A percentile compares a stretch with the other conserved stretches of the same genome.
Evolutionary conservation across 345 rosid genomes (phyloP).

Genomic region (Pugionium cornutum): DNA sequence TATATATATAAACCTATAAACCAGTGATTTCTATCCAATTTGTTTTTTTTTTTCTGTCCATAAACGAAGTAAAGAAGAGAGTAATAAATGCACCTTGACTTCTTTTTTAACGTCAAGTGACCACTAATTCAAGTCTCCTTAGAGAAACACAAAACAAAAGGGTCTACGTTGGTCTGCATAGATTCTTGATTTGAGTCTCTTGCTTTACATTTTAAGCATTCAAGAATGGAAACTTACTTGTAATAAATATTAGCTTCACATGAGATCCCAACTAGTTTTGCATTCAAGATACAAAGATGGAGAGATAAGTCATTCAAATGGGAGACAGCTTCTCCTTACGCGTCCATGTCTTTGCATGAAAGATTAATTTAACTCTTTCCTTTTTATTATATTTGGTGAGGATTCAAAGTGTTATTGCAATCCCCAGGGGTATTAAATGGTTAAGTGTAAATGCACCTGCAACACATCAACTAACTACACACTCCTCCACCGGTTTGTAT

Average conservation of each 20-base stretch:
- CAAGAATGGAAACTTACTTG: conserved; percentile 18
- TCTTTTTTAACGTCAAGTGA: conserved; percentile 27
- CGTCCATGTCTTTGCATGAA: conserved; percentile 37
- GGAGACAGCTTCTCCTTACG: conserved; percentile 33
- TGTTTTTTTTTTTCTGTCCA: conserved; percentile 13
- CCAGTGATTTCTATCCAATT: conserved; percentile 24
- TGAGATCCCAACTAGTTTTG: conserved; percentile 12
- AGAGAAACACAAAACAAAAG: conserved; percentile 26
- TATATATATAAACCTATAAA: background rate
- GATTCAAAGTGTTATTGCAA: conserved; percentile 34
- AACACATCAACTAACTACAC: conserved; percentile 71
- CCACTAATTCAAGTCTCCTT: conserved; percentile 17
- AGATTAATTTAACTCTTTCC: conserved; percentile 2
- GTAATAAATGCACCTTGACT: conserved; percentile 34
- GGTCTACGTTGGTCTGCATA: conserved; percentile 33
- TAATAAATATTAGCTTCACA: conserved; percentile 18
- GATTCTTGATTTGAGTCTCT: conserved; percentile 31
- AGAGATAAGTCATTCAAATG: conserved; percentile 25
- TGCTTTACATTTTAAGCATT: background rate
- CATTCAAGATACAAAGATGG: conserved; percentile 20
- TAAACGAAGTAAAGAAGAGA: conserved; percentile 4
- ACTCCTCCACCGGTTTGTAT: conserved; percentile 65
- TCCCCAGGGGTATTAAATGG: conserved; percentile 34
- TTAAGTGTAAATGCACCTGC: conserved; percentile 65
- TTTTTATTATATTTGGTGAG: background rate